Evolutionary conservation across 192 early-diverging fungal genomes (phyloP), one percentile per base, ranked within the genome.

Genomic region (Haplosporangium gracile): DNA sequence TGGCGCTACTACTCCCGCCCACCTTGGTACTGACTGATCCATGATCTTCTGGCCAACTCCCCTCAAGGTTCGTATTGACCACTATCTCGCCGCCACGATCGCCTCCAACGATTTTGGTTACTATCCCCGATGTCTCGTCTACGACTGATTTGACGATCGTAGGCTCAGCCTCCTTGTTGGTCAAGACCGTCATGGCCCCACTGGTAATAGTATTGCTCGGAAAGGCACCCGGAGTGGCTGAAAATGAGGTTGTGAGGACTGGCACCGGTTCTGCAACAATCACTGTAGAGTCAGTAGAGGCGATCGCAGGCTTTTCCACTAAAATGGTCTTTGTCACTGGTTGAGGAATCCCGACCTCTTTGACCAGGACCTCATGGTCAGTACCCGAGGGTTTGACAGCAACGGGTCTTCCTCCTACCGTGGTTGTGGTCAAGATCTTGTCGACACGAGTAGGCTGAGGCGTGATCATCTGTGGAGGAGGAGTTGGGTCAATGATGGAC

Each of bases 21-120:
- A 81, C 79, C 72, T 86, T 86, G 29, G 76, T 81, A 29, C 75
- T 86, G 18, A 86, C 63, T 26, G 84, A 86, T 68, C 71, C 36
- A 70, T 81, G 84, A 40, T 80, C 84, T 81, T 86, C 84, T 38
- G 75, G 78, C 34, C 80, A 74, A 74, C 79, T 77, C 79, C 84
- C 79, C 2, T 77, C 74, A 2, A 43, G 16, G 18, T 53, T 29
- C n/a, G 65, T 63, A 32, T 2, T 70, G 4, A 32, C 42, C 7
- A 29, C 40, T 24, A 32, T n/a, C 42, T 43, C 26, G 65, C 40
- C 42, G 11, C 16, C 40, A 60, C 53, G 3, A n/a, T 53, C 55
- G 51, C 26, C 29, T 55, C 73, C 70, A n/a, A n/a, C 29, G 24
- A 55, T 32, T 2, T 49, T 20, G 26, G 40, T 65, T 11, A 9